A percentile compares a stretch with the other conserved stretches of the same genome.
These are phyloP conservation scores for Ceratocystis cubensis DNA, from an alignment of 2,329 filamentous ascomycete genomes.

Conservation along the genomic window DNA sequence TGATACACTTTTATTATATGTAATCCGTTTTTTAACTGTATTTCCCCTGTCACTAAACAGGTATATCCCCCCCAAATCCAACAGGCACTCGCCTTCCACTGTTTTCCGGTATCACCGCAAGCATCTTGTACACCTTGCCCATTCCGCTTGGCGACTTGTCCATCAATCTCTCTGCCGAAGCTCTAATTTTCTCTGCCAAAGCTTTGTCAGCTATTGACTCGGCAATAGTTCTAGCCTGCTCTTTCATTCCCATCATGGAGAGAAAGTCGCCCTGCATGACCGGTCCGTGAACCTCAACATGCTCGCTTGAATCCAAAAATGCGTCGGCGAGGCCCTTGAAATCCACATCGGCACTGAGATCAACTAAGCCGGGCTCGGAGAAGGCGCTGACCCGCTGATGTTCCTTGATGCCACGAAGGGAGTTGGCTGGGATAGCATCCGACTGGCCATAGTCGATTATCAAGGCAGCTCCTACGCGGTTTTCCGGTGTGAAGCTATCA, in stretches of 20 bases:
- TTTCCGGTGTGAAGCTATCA: constrained; percentile 17
- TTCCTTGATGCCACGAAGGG: constrained; percentile 71
- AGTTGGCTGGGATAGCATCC: constrained; percentile 70
- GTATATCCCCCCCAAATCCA: constrained; percentile 71
- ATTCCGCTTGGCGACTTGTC: constrained; percentile 73
- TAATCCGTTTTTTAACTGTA: no score
- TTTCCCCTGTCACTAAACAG: no score
- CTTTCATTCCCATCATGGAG: constrained; percentile 65
- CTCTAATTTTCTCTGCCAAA: constrained; percentile 46
- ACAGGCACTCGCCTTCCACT: constrained; percentile 63
- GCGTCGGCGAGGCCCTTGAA: constrained; percentile 77
- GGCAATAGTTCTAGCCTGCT: constrained; percentile 46
- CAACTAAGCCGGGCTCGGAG: constrained; percentile 64
- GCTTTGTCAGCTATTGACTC: constrained; percentile 42
- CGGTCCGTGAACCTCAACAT: constrained; percentile 84
- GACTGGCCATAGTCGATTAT: constrained; percentile 79
- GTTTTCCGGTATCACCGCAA: constrained; percentile 80
- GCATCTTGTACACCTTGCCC: constrained; percentile 87
- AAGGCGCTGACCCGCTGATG: constrained; percentile 73
- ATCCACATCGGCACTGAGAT: constrained; percentile 87
- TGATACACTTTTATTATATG: no score
- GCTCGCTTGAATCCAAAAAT: constrained; percentile 59
- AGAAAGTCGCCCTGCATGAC: constrained; percentile 76
- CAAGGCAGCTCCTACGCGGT: constrained; percentile 59
- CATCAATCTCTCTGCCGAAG: constrained; percentile 69